Evolutionary conservation across 2,329 filamentous ascomycete species (phyloP), one percentile per base, ranked within the genome.

Genomic region (Pleomassaria siparia): DNA sequence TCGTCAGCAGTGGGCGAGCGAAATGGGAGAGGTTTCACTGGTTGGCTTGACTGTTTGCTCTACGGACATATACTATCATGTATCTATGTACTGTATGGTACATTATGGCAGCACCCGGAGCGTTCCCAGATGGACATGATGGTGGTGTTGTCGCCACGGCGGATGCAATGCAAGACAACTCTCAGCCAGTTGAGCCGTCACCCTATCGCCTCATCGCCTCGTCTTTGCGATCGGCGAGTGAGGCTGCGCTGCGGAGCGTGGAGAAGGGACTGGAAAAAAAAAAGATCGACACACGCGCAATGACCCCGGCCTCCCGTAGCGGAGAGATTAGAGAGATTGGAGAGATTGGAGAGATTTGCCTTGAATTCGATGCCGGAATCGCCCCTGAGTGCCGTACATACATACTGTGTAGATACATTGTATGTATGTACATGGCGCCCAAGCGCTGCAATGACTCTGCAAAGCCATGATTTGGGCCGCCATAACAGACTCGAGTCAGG

Each of bases 201-300:
- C 16, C 32, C 15, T n/a, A n/a, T n/a, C 4, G 15, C 16, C 32
- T 32, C 29, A n/a, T n/a, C 29, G 29, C 29, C 29, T n/a, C 13
- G 29, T 32, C 29, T 20, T 18, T 20, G 15, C 6, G 64, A 69
- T 68, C 63, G 56, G 56, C 67, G 53, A 66, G 60, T 67, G 65
- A 70, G 66, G 66, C 65, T 66, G 59, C 54, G 59, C 54, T 42
- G 60, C 58, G 54, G 55, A 57, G 53, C n/a, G n/a, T n/a, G n/a
- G n/a, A n/a, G n/a, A n/a, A n/a, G n/a, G n/a, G n/a, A n/a, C n/a
- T n/a, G n/a, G n/a, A n/a, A n/a, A n/a, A n/a, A n/a, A n/a, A n/a
- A n/a, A 45, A 50, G 63, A 66, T 67, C 64, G 56, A 49, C 62
- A 56, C 21, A 53, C 46, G 54, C 53, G 61, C 53, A 46, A 43